Evolutionary conservation across 768 basidiomycete species (phyloP), one percentile per base, ranked within the genome.

Genomic region (Ephemerocybe angulata): DNA sequence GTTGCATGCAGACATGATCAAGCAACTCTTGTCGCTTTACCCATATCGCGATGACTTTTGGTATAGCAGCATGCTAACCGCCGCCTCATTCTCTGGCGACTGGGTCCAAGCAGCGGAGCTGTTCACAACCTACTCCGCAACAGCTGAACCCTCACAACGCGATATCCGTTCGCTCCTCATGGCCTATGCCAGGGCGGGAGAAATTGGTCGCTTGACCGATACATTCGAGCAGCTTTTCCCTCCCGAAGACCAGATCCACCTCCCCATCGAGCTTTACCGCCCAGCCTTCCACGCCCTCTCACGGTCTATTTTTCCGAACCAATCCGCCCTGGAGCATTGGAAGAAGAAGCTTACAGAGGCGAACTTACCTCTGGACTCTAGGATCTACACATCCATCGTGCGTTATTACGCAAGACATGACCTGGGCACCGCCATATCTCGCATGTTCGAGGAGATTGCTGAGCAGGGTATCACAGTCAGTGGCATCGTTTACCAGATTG

Each of bases 171-270:
- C 30, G 3, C 31, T 50, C 2, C 31, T 50, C 31, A 50, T 21
- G 31, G 48, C 48, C 10, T 50, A 50, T 19, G 48, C 48, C 19
- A 50, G 25, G 3, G 12, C 19, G 8, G 30, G 29, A 17, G 30
- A 50, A 7, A 4, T 35, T 22, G 4, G 8, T 12, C 30, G 30
- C 17, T 22, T 50, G 19, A 30, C 12, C 13, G 7, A 24, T 13
- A 33, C 27, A 27, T 92, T 90, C 67, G 63, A 81, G 56, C 57
- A 77, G 38, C 77, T 79, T 57, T 90, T 84, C 60, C 80, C 82
- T 2, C 53, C 54, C 1, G 62, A 63, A n/a, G 33, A 60, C 0
- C 55, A 66, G 22, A n/a, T 33, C 8, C 19, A 22, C n/a, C 48
- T 50, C 21, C 12, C 27, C 8, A 33, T 21, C 48, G 21, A n/a